Evolutionary conservation across 2,329 filamentous ascomycete genomes (phyloP), one percentile per base, ranked within the genome.

Genomic region (Hymenoscyphus repandus): DNA sequence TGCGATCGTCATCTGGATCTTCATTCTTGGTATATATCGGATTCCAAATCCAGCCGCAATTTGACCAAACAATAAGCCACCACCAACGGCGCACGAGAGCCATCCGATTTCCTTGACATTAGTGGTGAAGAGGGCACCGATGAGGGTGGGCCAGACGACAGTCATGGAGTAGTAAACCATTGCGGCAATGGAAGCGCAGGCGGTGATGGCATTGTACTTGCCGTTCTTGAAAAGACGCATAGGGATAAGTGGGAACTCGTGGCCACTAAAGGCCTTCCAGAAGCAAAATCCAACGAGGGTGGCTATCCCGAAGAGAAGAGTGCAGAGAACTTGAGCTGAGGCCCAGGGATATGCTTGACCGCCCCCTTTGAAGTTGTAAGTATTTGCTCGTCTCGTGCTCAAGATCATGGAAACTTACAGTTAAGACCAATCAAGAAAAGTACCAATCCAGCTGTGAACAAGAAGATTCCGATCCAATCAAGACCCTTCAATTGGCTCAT

Each of bases 371-470:
- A 6, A 22, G 30, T 6, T 17, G 10, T 47, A 5, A 47, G 36
- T n/a, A 27, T 27, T 10, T 34, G 11, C 18, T 39, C 9, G 6
- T 32, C 15, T 17, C 13, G n/a, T 30, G 17, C 17, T 12, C 22
- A 12, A 18, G 11, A 34, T 15, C 2, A 30, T n/a, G 37, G 17
- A 10, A 11, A 20, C 46, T 27, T 13, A 74, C 74, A 78, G 54
- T 75, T 73, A 51, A 77, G 62, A 3, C 72, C 75, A 18, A 74
- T 69, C 52, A 77, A 60, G 58, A 78, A 74, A 1, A 75, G 43
- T 18, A 75, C 67, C 54, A 76, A 63, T 13, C 74, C 74, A n/a
- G 60, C 61, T 40, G 74, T 71, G 53, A 74, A 74, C 22, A 78
- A 61, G 30, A 51, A 50, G 20, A 54, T 64, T 64, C 45, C 47